phyloP scores from a whole-genome alignment of 2,329 filamentous ascomycete genomes.

The Fusarium siculi region DNA sequence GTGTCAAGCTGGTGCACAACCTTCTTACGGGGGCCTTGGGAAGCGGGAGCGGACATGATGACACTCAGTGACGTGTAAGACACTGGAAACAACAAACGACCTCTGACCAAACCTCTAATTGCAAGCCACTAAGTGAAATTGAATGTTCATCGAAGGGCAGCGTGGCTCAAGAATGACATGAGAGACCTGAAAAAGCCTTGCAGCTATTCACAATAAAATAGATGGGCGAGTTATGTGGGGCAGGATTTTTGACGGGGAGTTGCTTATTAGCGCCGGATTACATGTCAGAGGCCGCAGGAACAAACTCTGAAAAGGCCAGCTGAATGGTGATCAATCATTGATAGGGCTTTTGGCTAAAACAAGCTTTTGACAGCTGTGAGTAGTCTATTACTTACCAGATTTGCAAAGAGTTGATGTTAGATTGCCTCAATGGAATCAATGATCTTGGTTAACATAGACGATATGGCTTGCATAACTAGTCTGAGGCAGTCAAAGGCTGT shows the following conservation, averaged over 20 bases:
- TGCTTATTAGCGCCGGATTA: slow-evolving; percentile 31
- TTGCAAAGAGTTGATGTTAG: not conserved
- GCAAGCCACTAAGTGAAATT: not conserved
- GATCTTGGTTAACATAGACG: not conserved
- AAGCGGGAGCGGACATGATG: slow-evolving; percentile 41
- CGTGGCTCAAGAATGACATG: not conserved
- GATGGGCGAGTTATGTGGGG: slow-evolving; percentile 19
- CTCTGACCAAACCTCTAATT: too few species aligned
- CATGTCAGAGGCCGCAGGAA: slow-evolving; percentile 21
- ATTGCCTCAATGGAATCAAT: not conserved
- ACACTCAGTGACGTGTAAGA: not conserved
- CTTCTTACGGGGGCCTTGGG: slow-evolving; percentile 59
- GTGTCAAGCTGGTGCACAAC: slow-evolving; percentile 73
- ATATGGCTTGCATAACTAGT: not conserved
- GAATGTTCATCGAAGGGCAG: not conserved
- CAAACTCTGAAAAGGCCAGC: slow-evolving; percentile 3
- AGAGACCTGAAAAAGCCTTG: slow-evolving; percentile 8
- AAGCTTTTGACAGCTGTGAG: not conserved
- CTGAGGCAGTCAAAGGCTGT: not conserved
- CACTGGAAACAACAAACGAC: not conserved
- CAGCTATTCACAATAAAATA: slow-evolving; percentile 26
- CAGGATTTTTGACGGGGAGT: slow-evolving; percentile 19
- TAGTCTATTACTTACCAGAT: too few species aligned
- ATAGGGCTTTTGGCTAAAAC: not conserved
- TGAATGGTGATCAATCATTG: slow-evolving; percentile 4